Base-by-base conservation (phyloP, 441 rosid species). In the Corymbia citriodora region DNA sequence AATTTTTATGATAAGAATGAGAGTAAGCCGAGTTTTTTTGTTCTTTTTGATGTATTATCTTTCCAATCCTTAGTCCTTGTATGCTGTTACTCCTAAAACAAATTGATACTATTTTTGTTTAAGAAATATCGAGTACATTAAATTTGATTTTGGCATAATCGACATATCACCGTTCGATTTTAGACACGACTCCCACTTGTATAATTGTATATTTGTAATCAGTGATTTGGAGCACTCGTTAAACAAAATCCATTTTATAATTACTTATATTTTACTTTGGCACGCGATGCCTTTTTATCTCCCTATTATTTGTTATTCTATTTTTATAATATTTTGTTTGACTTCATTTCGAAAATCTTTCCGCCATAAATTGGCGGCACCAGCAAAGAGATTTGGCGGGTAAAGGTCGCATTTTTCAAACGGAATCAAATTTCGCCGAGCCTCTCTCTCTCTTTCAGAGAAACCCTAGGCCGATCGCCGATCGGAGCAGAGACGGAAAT, bases 401-500 rank as follows among this genome's bases (percentile, higher is more conserved):
- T 5, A 87, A 72, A 87, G 48, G 21, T 21, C 27, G 25, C 45
- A 17, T 17, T 86, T 87, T 87, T 87, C 49, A 19, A 72, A 72
- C 83, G 48, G 16, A 36, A 19, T 55, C 27, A 17, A 52, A 53
- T 31, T 3, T 19, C 53, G 48, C 10, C 2, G 23, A 45, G 31
- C 13, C 89, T 16, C 74, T 87, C 31, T 57, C 12, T 45, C 63
- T 87, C 15, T n/a, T 17, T 48, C 18, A 88, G 48, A 33, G 27
- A n/a, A 89, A 81, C 88, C 87, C 90, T 89, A 79, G 90, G 59
- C 88, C 45, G 57, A 81, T 21, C 70, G 6, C 53, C 45, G 57
- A 18, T 86, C 89, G 81, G 49, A 88, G 55, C 57, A 82, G 63
- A 72, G 29, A 52, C 52, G 83, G 89, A 49, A 49, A 97, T 98